Base-by-base conservation (phyloP, 306 rosid genomes). In the Neltuma alba region DNA sequence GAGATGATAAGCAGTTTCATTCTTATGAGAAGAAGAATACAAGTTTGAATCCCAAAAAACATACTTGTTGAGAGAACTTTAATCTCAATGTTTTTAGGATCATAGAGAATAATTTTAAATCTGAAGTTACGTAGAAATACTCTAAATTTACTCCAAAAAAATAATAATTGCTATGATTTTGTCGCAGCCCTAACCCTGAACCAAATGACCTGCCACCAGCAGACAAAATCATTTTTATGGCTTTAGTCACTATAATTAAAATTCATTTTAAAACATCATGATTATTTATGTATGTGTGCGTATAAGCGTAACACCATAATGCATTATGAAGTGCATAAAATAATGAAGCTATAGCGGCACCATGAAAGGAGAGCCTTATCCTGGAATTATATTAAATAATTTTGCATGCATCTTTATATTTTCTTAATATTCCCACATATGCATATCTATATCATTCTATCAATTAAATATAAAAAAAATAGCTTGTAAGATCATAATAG, bases 211-310 rank as follows among this genome's bases (percentile, higher is more conserved):
- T 12, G 54, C 54, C 52, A 68, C 73, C 73, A 68, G 54, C 54
- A 68, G 73, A 68, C 73, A 68, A 68, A n/a, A 67, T 67, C n/a
- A 67, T 67, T 67, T 67, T 67, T 45, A 12, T 73, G 55, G 25
- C 67, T 57, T 83, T 71, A 52, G 23, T 66, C 14, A 12, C 37
- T 65, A 23, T 57, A 14, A 45, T 20, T 9, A 25, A 36, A 70
- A 70, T 68, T 40, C 10, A 38, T 40, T 67, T 40, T n/a, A n/a
- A 66, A 66, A 21, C 6, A 9, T n/a, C 44, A n/a, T 37, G n/a
- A 36, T 66, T 66, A 21, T 66, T 37, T n/a, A 10, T 7, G 44
- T 8, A 18, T 18, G n/a, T n/a, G n/a, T n/a, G n/a, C n/a, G n/a
- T n/a, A 36, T 0, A 33, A 9, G 5, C 28, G 4, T 27, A 18